Evolutionary conservation across 257 asterid species (phyloP), one percentile per base, ranked within the genome.

Genomic region (Nicotiana tabacum): DNA sequence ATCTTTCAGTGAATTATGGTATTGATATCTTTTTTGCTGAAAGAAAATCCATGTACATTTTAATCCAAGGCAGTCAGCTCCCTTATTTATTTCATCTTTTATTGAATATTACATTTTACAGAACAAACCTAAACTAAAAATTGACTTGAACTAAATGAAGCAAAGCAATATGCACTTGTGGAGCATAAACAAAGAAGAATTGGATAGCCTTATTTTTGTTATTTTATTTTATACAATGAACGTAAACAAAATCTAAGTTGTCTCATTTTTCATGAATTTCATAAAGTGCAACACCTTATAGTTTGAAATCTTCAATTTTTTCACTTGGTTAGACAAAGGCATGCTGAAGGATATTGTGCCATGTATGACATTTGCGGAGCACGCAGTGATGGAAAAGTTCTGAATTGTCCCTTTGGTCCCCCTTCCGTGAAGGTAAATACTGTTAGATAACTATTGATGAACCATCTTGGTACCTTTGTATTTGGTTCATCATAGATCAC

Each of bases 341-440:
- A 96, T 83, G 87, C 97, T 5, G 93, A 91, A 86, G 96, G 85
- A 37, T 90, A 90, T 85, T 96, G 99, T 84, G 92, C 98, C 80
- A 96, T 96, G 99, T 94, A 91, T 81, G 93, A 88, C 86, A 92
- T 96, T 83, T 96, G 99, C 83, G 99, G 99, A 84, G 65, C 89
- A 53, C 92, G 99, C 8, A 89, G 88, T 35, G 99, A 96, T 82
- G 95, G 95, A 48, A 96, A 96, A 92, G 91, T 93, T 24, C 88
- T 96, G 61, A 94, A 96, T 88, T 96, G 99, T 90, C 98, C 98
- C 43, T 83, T 90, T 76, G 92, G 94, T 83, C 83, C 90, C 32
- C 95, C 97, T 2, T 60, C 99, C 57, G 90, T 90, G 84, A 91
- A 90, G 97, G 99, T 96, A 83, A 33, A 85, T 85, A 53, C 6